A percentile compares a stretch with the other conserved stretches of the same genome.
Evolutionary conservation across 345 rosid species (phyloP).

Genomic region (Hypericum androsaemum): DNA sequence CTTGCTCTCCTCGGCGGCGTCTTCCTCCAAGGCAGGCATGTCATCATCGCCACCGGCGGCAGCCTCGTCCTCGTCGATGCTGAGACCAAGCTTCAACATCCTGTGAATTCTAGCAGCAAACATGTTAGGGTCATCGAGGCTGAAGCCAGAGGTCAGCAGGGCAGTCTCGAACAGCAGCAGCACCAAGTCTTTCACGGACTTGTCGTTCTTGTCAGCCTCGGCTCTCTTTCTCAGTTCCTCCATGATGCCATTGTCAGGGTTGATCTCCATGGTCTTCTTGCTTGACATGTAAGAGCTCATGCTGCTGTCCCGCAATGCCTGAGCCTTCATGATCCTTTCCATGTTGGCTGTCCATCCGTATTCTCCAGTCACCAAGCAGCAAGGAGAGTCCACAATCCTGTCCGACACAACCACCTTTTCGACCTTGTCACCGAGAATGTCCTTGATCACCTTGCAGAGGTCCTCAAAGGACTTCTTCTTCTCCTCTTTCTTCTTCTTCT

Average conservation of each 20-base stretch:
- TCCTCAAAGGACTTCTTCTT: constrained; percentile 57
- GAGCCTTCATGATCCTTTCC: constrained; percentile 94
- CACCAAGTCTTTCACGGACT: constrained; percentile 76
- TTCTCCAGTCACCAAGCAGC: constrained; percentile 82
- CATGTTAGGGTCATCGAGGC: constrained; percentile 81
- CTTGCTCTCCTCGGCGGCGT: constrained; percentile 77
- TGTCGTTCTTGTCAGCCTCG: constrained; percentile 70
- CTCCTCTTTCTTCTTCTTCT: constrained; percentile 67
- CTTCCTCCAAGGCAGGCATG: constrained; percentile 77
- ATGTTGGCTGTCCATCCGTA: constrained; percentile 89
- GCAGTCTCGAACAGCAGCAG: constrained; percentile 73
- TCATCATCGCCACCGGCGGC: constrained; percentile 52
- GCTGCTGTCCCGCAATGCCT: constrained; percentile 79
- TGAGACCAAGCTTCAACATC: constrained; percentile 82
- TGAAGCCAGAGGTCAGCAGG: constrained; percentile 70
- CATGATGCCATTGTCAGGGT: constrained; percentile 82
- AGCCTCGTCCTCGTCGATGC: constrained; percentile 58
- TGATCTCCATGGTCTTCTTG: constrained; percentile 87
- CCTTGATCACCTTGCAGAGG: constrained; percentile 76
- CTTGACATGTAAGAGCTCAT: constrained; percentile 89
- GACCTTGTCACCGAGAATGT: constrained; percentile 66
- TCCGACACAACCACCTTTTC: constrained; percentile 80
- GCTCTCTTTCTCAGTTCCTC: constrained; percentile 83
- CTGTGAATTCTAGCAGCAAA: constrained; percentile 73
- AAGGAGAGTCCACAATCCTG: constrained; percentile 76